Percentiles rank a stretch among this genome's conserved stretches.
Evolutionary conservation across 306 rosid genomes (phyloP).

Genomic region (Clitoria ternatea): DNA sequence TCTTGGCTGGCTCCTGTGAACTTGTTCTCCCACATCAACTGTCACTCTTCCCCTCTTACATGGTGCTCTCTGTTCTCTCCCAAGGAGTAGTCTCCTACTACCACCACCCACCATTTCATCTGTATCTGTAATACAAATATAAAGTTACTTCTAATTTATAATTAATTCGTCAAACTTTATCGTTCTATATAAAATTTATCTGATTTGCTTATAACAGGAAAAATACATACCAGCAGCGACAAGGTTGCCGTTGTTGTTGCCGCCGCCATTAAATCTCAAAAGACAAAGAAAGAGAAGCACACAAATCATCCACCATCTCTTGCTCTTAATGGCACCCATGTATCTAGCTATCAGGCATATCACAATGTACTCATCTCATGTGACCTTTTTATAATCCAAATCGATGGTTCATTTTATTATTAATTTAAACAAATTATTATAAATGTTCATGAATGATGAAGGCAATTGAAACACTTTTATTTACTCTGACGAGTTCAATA

Average conservation of each 20-base stretch:
- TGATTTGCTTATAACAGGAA: too few species aligned
- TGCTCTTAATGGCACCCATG: constrained; percentile 12
- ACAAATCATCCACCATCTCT: not conserved
- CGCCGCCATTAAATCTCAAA: not conserved
- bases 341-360: not conserved
- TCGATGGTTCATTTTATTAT: not conserved
- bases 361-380: not conserved
- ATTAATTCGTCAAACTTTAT: too few species aligned
- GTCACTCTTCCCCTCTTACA: not conserved
- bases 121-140: too few species aligned
- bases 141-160: too few species aligned
- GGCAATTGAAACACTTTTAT: too few species aligned
- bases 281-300: constrained; percentile 3
- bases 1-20: not conserved
- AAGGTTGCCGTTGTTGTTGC: constrained; percentile 2
- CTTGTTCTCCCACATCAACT: not conserved
- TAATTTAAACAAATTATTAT: too few species aligned
- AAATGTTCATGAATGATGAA: too few species aligned
- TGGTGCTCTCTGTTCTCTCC: not conserved
- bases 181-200: too few species aligned
- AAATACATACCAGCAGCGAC: too few species aligned
- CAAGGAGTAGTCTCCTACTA: not conserved
- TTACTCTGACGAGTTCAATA: too few species aligned
- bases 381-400: not conserved
- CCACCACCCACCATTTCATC: not conserved